A percentile compares a stretch with the other conserved stretches of the same genome.
Conservation (phyloP, 345 rosid genomes). For the Gossypium rotundifolium region DNA sequence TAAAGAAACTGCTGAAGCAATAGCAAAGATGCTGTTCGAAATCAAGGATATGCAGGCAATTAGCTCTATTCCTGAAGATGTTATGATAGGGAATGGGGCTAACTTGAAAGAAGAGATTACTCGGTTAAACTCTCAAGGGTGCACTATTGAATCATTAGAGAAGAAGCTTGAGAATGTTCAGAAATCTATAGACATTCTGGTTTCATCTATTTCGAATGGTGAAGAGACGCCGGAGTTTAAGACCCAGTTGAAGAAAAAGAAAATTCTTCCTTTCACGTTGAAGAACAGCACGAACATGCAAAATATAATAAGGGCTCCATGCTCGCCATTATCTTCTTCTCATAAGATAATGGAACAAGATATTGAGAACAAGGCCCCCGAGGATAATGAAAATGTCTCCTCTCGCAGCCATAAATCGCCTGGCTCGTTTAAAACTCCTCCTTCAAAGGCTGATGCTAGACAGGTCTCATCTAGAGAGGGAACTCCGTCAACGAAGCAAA, state of each 20-base stretch:
- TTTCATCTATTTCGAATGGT: constrained; percentile 45
- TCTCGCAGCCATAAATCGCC: constrained; percentile 28
- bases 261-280: constrained; percentile 60
- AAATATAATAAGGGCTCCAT: constrained; percentile 66
- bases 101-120: constrained; percentile 74
- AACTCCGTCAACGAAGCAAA: constrained; percentile 45
- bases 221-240: constrained; percentile 49
- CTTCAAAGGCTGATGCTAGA: constrained; percentile 32
- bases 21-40: constrained; percentile 78
- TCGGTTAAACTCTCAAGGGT: constrained; percentile 72
- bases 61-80: constrained; percentile 47
- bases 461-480: constrained; percentile 50
- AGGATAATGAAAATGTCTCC: constrained; percentile 28
- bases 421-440: constrained; percentile 31
- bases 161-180: constrained; percentile 88
- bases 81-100: constrained; percentile 41
- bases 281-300: constrained; percentile 69
- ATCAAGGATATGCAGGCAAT: constrained; percentile 71
- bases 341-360: constrained; percentile 41
- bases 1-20: constrained; percentile 70
- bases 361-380: constrained; percentile 70
- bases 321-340: constrained; percentile 75
- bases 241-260: constrained; percentile 54
- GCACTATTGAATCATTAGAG: constrained; percentile 58
- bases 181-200: constrained; percentile 76